These are phyloP conservation scores for Lactarius indigo DNA, from an alignment of 768 basidiomycete species.

Conservation along the genomic window DNA sequence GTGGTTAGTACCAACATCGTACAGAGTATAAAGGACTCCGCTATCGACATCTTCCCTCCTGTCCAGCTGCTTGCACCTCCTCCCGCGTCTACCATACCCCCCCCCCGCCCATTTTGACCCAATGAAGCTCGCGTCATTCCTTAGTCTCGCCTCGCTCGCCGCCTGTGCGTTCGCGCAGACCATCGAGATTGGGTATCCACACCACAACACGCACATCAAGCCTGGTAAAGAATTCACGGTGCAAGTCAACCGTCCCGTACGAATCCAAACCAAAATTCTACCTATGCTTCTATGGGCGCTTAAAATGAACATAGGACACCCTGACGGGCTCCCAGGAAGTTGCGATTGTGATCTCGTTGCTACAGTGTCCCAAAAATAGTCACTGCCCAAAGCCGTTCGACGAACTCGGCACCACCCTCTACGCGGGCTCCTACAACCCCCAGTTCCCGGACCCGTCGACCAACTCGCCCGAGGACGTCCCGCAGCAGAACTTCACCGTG, in stretches of 20 bases:
- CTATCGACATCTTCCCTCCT: not conserved
- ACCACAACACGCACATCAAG: conserved; percentile 25
- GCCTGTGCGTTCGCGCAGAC: conserved; percentile 31
- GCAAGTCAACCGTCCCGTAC: conserved; percentile 35
- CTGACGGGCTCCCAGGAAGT: conserved; percentile 35
- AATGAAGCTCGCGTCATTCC: conserved; percentile 24
- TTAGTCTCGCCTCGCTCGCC: conserved; percentile 26
- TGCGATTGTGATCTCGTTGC: conserved; percentile 34
- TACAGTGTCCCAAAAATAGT: conserved; percentile 27
- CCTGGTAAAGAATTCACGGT: conserved; percentile 34
- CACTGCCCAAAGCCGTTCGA: conserved; percentile 26
- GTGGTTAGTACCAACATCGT: not conserved
- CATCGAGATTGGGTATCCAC: conserved; percentile 34
- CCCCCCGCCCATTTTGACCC: not conserved
- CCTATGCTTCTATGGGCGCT: not conserved
- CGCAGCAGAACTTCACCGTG: conserved; percentile 33
- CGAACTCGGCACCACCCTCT: conserved; percentile 32
- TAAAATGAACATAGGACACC: conserved; percentile 26
- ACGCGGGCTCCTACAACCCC: conserved; percentile 32
- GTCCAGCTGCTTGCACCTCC: conserved; percentile 30
- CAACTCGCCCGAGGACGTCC: conserved; percentile 18
- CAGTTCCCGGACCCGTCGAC: conserved; percentile 26
- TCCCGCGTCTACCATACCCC: not conserved
- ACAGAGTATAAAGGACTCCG: conserved; percentile 17
- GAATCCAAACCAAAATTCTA: not conserved